Percentiles rank a stretch among this genome's conserved stretches.
Evolutionary conservation across 345 rosid species (phyloP).

Genomic region (Citrus sinensis): DVS_A1.0 CM039168.1:27676001-27676500

Average conservation of each 20-base stretch:
- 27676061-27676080: constrained; percentile 3
- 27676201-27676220: constrained; percentile 28
- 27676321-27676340: background rate
- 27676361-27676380: constrained; percentile 15
- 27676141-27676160: constrained; percentile 20
- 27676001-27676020: background rate
- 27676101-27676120: background rate
- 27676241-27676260: constrained; percentile 25
- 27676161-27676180: constrained; percentile 20
- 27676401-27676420: constrained; percentile 5
- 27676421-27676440: constrained; percentile 2
- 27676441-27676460: constrained; percentile 15
- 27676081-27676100: constrained; percentile 7
- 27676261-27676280: constrained; percentile 9
- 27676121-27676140: constrained; percentile 6
- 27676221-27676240: constrained; percentile 48
- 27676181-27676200: constrained; percentile 24
- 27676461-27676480: constrained; percentile 26
- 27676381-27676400: constrained; percentile 5
- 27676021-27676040: constrained; percentile 7
- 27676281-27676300: constrained; percentile 8
- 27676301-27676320: background rate
- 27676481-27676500: constrained; percentile 29
- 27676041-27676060: background rate
- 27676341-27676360: constrained; percentile 20